A percentile compares a stretch with the other conserved stretches of the same genome.
These are phyloP conservation scores for Aspergillus persii DNA, from an alignment of 2,329 filamentous ascomycete species.

Conservation along the genomic window DNA sequence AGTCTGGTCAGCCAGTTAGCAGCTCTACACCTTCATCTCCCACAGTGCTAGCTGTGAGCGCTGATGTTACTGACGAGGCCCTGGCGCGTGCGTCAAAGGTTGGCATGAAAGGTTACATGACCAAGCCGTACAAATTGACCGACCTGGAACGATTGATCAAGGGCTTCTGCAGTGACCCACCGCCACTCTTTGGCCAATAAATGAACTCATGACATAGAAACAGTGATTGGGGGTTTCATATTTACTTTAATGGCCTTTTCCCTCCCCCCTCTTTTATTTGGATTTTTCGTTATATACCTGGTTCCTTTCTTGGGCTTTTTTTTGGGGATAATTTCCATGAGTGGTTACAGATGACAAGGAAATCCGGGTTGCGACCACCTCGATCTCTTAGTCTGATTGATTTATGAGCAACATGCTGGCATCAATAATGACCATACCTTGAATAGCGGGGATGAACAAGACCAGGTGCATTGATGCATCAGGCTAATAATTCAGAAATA, in stretches of 20 bases:
- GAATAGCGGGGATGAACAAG: background rate
- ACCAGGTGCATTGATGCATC: background rate
- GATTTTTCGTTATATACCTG: constrained; percentile 10
- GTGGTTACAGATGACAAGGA: background rate
- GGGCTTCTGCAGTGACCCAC: constrained; percentile 40
- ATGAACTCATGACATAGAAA: constrained; percentile 20
- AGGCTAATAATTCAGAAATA: background rate
- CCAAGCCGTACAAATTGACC: constrained; percentile 63
- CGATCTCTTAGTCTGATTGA: background rate
- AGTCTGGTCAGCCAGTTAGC: background rate
- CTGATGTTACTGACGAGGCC: constrained; percentile 65
- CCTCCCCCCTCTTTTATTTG: constrained; percentile 5
- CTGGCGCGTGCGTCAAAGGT: constrained; percentile 59
- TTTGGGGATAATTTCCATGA: constrained; percentile 2
- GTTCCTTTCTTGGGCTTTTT: constrained; percentile 7
- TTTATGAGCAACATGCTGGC: constrained; percentile 6
- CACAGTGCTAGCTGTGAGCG: constrained; percentile 62
- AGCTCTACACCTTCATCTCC: constrained; percentile 24
- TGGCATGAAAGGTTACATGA: constrained; percentile 68
- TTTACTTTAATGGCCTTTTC: constrained; percentile 2
- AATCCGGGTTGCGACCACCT: background rate
- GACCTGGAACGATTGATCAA: constrained; percentile 62
- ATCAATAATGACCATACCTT: constrained; percentile 9
- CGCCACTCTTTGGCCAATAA: constrained; percentile 12
- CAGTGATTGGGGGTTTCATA: background rate